Evolutionary conservation across 1,284 basidiomycete genomes (phyloP).

Genomic region (Salmacisia buchloeana): DNA sequence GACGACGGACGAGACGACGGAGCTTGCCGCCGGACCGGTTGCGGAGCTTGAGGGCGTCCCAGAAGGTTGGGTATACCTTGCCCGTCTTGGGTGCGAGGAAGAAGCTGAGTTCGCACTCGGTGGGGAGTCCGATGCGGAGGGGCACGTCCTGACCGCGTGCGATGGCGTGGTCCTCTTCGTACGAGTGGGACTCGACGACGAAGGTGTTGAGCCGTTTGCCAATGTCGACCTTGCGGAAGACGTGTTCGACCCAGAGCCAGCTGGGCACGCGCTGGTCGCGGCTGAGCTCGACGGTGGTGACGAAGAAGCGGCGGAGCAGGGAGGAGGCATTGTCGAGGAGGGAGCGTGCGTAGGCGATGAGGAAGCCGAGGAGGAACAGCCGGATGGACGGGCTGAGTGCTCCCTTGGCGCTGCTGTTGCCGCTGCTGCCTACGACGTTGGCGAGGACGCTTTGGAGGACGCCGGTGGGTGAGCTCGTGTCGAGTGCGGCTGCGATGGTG

Average conservation of each 20-base stretch:
- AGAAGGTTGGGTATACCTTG: neutral
- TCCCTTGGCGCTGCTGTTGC: neutral
- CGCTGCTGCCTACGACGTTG: neutral
- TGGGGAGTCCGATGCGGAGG: neutral
- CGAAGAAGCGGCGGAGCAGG: constrained; percentile 3
- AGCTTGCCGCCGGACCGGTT: neutral
- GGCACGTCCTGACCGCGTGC: neutral
- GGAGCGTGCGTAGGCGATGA: constrained; percentile 2
- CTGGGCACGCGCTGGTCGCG: neutral
- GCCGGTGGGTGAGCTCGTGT: neutral
- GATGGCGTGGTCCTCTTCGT: neutral
- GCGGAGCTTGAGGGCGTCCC: neutral
- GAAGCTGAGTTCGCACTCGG: neutral
- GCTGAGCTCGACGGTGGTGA: constrained; percentile 7
- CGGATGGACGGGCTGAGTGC: neutral
- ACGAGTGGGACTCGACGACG: neutral
- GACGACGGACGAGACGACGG: neutral
- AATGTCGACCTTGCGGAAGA: neutral
- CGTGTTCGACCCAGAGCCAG: neutral
- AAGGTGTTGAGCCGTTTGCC: neutral
- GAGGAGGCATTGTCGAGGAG: neutral
- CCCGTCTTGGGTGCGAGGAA: neutral
- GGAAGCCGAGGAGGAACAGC: constrained; percentile 1
- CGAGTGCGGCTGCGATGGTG: neutral
- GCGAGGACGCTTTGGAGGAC: neutral